Conservation (phyloP, 2,329 filamentous ascomycete genomes). For the Cyphellophora attinorum region DNA sequence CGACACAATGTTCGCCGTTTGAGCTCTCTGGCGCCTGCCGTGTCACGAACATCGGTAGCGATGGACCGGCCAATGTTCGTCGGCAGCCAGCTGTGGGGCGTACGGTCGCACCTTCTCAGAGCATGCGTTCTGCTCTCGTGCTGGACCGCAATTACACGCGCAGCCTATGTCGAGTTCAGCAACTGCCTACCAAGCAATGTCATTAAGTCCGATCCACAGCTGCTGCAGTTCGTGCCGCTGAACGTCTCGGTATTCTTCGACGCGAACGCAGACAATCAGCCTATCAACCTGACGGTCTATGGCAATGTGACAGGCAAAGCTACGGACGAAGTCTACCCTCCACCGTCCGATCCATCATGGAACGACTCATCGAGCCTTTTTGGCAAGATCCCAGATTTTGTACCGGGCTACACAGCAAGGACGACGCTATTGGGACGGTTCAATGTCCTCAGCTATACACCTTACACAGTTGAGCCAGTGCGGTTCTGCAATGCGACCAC, state of each 20-base stretch:
- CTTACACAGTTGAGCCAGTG: constrained; percentile 43
- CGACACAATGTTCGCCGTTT: too few relatives aligned
- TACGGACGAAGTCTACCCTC: constrained; percentile 48
- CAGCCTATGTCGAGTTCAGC: constrained; percentile 66
- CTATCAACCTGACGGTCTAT: constrained; percentile 70
- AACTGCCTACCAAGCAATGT: constrained; percentile 64
- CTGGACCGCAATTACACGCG: constrained; percentile 22
- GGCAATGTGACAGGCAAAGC: constrained; percentile 79
- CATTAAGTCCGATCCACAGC: constrained; percentile 48
- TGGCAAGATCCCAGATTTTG: constrained; percentile 68
- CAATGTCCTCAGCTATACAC: constrained; percentile 67
- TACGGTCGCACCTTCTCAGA: too few relatives aligned
- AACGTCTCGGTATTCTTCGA: constrained; percentile 68
- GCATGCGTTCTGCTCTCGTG: too few relatives aligned
- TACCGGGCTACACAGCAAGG: constrained; percentile 48
- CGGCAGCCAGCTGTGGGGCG: too few relatives aligned
- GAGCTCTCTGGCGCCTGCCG: too few relatives aligned
- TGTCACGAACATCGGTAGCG: too few relatives aligned
- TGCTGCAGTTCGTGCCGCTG: constrained; percentile 71
- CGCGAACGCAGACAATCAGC: constrained; percentile 48
- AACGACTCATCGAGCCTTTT: constrained; percentile 47
- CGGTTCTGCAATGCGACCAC: constrained; percentile 58
- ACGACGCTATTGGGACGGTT: constrained; percentile 66
- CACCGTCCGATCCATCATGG: constrained; percentile 53
- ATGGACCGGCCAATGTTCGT: too few relatives aligned